Percentiles rank a stretch among this genome's conserved stretches.
Evolutionary conservation across 2,329 filamentous ascomycete genomes (phyloP).

Genomic region (Botrytis byssoidea): DNA sequence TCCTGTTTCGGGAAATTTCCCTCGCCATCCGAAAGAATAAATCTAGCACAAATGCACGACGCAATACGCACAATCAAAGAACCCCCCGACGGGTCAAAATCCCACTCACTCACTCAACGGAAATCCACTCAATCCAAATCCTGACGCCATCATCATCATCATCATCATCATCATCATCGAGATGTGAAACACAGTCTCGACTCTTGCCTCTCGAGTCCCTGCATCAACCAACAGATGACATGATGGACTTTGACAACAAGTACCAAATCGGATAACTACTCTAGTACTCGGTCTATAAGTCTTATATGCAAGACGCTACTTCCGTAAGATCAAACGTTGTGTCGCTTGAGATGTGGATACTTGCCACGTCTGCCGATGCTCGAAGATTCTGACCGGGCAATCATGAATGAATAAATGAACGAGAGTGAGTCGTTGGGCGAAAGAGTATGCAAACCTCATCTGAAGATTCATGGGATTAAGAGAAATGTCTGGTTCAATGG

Average conservation of each 20-base stretch:
- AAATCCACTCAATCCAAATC: not conserved
- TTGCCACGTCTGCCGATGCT: slow-evolving; percentile 10
- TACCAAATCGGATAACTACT: not conserved
- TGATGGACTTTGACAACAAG: slow-evolving; percentile 6
- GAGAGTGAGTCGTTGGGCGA: not conserved
- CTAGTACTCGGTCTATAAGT: slow-evolving; percentile 12
- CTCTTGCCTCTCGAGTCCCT: slow-evolving; percentile 1
- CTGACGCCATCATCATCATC: not conserved
- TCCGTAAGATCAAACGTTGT: slow-evolving; percentile 5
- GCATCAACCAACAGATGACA: slow-evolving; percentile 2
- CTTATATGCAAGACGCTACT: slow-evolving; percentile 11
- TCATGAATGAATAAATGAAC: not conserved
- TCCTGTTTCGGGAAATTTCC: not conserved
- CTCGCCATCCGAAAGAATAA: not conserved
- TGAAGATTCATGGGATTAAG: not conserved
- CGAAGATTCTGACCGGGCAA: not conserved
- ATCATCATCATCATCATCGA: not conserved
- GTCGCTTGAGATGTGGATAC: slow-evolving; percentile 11
- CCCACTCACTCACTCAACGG: not conserved
- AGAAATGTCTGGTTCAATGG: not conserved
- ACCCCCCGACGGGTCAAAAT: not conserved
- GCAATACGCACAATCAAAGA: not conserved
- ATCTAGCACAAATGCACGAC: not conserved
- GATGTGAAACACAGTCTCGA: not conserved
- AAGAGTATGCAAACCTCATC: not conserved